These are phyloP conservation scores for Arthrobotrys megalospora DNA, from an alignment of 2,329 filamentous ascomycete genomes.

Conservation along the genomic window DNA sequence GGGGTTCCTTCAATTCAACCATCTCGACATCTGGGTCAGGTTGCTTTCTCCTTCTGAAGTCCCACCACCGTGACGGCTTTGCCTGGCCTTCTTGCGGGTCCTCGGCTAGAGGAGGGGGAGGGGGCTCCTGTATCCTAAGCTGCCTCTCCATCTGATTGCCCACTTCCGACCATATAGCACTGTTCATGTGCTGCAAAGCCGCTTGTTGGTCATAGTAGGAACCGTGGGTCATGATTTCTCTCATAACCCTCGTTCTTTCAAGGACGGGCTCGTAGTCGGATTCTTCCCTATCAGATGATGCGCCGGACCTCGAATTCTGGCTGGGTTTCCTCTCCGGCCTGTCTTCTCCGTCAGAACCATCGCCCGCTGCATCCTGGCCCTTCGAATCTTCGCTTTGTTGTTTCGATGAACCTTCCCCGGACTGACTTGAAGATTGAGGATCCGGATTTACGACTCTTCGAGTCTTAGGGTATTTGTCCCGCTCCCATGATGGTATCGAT, in stretches of 20 bases:
- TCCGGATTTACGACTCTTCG: conserved; percentile 8
- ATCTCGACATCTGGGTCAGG: not conserved
- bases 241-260: conserved; percentile 30
- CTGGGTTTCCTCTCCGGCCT: conserved; percentile 1
- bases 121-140: conserved; percentile 27
- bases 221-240: conserved; percentile 40
- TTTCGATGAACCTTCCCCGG: conserved; percentile 23
- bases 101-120: not conserved
- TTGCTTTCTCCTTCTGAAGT: conserved; percentile 10
- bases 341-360: conserved; percentile 10
- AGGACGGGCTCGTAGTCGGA: conserved; percentile 11
- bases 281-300: conserved; percentile 5
- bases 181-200: conserved; percentile 37
- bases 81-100: not conserved
- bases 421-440: conserved; percentile 20
- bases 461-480: conserved; percentile 5
- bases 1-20: conserved; percentile 5
- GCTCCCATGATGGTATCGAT: conserved; percentile 9
- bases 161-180: conserved; percentile 49
- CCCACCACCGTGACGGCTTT: conserved; percentile 20
- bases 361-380: conserved; percentile 10
- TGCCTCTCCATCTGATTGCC: conserved; percentile 44
- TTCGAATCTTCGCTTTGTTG: conserved; percentile 22
- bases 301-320: not conserved
- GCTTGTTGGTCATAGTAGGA: conserved; percentile 54